Evolutionary conservation across 306 rosid genomes (phyloP), one percentile per base, ranked within the genome.

Genomic region (Acacia acuminata): DNA sequence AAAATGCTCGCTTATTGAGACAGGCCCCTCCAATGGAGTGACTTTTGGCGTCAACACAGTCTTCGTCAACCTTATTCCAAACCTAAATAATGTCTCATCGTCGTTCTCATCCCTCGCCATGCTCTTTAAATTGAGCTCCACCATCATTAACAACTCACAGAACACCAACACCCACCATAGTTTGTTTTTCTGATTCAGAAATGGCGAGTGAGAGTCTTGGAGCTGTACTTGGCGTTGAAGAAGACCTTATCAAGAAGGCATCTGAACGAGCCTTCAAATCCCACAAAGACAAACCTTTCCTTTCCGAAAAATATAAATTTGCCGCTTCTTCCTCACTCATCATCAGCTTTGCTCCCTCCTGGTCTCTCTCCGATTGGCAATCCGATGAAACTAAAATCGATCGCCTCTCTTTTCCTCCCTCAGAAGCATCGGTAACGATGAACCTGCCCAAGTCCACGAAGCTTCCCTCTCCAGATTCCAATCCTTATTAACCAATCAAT

Each of bases 361-460:
- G 91, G 91, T 74, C 78, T 51, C 78, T 30, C 27, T 7, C 76
- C 20, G 86, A 85, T 38, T 93, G 89, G 92, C 88, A 64, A 74
- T 58, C 69, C 27, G 73, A 58, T 0, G 94, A 81, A 72, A 72
- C 88, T 1, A 20, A 79, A 70, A 85, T 90, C 78, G 47, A 91
- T 79, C 56, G 44, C 38, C 10, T 1, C 40, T 61, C 2, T 96
- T 94, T 42, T 94, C 94, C 60, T 88, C 90, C 0, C 78, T 94
- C 44, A 88, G 77, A 87, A 92, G 94, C 81, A 70, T 96, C 77
- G 94, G 99, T 1, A 89, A 85, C 20, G 89, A 87, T 40, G 92
- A 90, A 50, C 45, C 61, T 51, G 98, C 94, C 44, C 19, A 11
- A 8, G 88, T 91, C 2, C 94, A 92, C 58, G 48, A 85, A 74